Evolutionary conservation across 495 filamentous ascomycete species (phyloP).

Genomic region (Stereocaulon alpinum): DNA sequence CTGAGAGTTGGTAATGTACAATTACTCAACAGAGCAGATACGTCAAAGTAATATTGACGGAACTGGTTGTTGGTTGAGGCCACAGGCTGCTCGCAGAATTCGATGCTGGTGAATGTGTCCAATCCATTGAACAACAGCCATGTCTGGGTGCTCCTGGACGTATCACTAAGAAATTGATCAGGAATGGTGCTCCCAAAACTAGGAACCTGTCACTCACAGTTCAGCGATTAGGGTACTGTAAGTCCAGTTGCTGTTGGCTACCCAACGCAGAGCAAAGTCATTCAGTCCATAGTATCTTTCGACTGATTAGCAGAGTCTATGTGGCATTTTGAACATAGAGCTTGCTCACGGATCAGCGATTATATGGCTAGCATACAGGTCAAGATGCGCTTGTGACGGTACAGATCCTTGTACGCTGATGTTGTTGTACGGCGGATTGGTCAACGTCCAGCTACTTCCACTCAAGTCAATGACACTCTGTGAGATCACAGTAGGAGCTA

Average conservation of each 20-base stretch:
- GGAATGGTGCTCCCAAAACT: not conserved
- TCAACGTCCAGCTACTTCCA: constrained; percentile 45
- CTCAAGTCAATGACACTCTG: constrained; percentile 43
- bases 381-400: constrained; percentile 55
- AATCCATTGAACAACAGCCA: constrained; percentile 56
- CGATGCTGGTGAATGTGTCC: constrained; percentile 55
- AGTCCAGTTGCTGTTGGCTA: constrained; percentile 51
- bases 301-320: constrained; percentile 6
- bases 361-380: constrained; percentile 42
- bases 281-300: constrained; percentile 44
- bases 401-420: constrained; percentile 48
- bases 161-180: not conserved
- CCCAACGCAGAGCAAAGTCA: constrained; percentile 53
- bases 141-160: constrained; percentile 21
- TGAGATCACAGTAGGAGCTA: not conserved
- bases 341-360: constrained; percentile 45
- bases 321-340: not conserved
- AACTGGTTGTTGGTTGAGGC: constrained; percentile 62
- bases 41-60: constrained; percentile 58
- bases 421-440: constrained; percentile 42
- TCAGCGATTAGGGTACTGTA: constrained; percentile 43
- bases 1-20: constrained; percentile 39
- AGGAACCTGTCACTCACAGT: constrained; percentile 30
- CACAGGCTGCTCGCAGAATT: constrained; percentile 49
- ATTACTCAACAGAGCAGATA: constrained; percentile 38